Evolutionary conservation across 2,329 filamentous ascomycete species (phyloP), one percentile per base, ranked within the genome.

Genomic region (Claviceps pusilla): DNA sequence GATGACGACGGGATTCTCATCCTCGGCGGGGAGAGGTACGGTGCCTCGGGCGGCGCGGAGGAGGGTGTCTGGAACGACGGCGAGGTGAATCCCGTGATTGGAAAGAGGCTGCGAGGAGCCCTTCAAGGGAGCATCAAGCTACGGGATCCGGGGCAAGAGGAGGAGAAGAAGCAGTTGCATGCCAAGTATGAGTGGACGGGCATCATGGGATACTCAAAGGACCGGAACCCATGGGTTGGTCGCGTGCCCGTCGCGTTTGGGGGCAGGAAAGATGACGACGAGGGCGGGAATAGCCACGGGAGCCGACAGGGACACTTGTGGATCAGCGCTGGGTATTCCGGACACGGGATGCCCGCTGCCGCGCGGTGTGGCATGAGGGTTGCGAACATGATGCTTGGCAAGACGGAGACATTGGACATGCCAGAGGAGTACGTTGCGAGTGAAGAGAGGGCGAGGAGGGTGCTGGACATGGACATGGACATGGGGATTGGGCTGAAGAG

Each of bases 321-420:
- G 71, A 58, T 88, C 12, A 77, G 76, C 57, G 83, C 76, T 3
- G 85, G 82, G 3, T 88, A 84, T 62, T 84, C 83, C 5, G 84
- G 82, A 0, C 86, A 90, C 65, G 87, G 87, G 0, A 89, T 89
- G 85, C 84, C 86, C 24, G 82, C 83, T 60, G 80, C 84, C 16
- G 82, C 82, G 57, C 69, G 87, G 45, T 82, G 78, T 60, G 86
- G 77, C 2, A 78, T 81, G 56, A 80, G 80, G 1, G 77, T 80
- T 12, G 83, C 79, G 10, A 69, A 77, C 49, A 76, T 84, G 72
- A 78, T 87, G 53, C 60, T 75, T 54, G 71, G 71, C 1, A 65
- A 65, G 28, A n/a, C 14, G 16, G 59, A 62, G 12, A 66, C 63
- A 0, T 68, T 75, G 48, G 68, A 71, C 31, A 53, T 79, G 39